Conservation (phyloP, 2,329 filamentous ascomycete genomes). For the Clarireedia homoeocarpa region DNA sequence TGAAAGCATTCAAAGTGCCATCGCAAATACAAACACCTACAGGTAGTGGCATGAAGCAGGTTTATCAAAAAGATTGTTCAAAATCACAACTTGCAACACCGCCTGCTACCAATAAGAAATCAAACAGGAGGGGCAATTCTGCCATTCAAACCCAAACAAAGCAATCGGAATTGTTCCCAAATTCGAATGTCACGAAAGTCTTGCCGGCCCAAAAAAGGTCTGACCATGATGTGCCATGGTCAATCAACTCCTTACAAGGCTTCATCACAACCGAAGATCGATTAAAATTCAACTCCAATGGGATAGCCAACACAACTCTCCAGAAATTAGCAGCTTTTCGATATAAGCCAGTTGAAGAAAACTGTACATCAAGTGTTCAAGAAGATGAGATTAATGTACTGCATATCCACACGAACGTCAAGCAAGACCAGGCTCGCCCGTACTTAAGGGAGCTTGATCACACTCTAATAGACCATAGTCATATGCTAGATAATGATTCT, state of each 20-base stretch:
- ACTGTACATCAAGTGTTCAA: background rate
- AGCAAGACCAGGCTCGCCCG: background rate
- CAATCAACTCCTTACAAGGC: conserved; percentile 16
- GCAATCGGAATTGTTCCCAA: conserved; percentile 16
- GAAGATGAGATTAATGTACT: background rate
- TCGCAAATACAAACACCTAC: background rate
- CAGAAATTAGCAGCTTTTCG: conserved; percentile 9
- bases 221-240: background rate
- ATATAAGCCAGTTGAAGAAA: background rate
- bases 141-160: conserved; percentile 4
- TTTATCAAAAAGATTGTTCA: too few species aligned
- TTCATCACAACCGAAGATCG: conserved; percentile 25
- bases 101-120: conserved; percentile 11
- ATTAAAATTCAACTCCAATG: background rate
- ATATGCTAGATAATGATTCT: background rate
- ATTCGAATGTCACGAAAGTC: conserved; percentile 20
- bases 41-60: background rate
- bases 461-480: conserved; percentile 2
- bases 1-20: conserved; percentile 1
- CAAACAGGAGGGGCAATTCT: conserved; percentile 7
- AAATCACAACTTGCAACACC: conserved; percentile 13
- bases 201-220: conserved; percentile 5
- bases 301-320: conserved; percentile 10
- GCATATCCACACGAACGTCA: background rate
- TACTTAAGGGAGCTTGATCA: background rate